Conservation (phyloP, 2,329 filamentous ascomycete species). For the Sclerotiophoma versabilis region DNA sequence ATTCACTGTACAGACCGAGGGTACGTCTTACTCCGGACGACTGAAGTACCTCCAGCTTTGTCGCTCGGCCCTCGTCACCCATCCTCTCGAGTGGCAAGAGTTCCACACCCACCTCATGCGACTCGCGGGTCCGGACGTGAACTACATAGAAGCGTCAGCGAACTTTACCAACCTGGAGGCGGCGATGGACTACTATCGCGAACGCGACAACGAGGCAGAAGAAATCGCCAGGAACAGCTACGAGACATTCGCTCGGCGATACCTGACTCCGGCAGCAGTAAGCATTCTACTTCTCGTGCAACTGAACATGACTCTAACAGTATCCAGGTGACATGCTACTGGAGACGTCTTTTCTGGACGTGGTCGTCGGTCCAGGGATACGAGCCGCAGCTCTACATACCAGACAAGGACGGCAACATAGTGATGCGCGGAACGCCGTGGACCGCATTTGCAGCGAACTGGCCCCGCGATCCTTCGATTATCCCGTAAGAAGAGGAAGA, state of each 20-base stretch:
- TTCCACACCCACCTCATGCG: conserved; percentile 45
- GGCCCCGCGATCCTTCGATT: conserved; percentile 39
- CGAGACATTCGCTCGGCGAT: conserved; percentile 40
- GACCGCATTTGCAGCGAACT: conserved; percentile 46
- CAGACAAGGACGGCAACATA: conserved; percentile 33
- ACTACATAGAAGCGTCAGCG: conserved; percentile 43
- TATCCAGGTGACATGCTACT: conserved; percentile 41
- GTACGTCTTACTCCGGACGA: conserved; percentile 61
- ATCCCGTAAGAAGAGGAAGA: conserved; percentile 24
- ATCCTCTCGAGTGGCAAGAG: conserved; percentile 45
- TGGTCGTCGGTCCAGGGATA: conserved; percentile 43
- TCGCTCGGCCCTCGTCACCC: conserved; percentile 42
- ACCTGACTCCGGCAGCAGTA: conserved; percentile 43
- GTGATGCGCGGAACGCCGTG: conserved; percentile 43
- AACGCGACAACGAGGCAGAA: conserved; percentile 40
- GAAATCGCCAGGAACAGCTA: conserved; percentile 41
- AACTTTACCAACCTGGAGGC: conserved; percentile 43
- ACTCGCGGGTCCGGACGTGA: conserved; percentile 39
- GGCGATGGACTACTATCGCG: conserved; percentile 42
- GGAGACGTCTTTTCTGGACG: conserved; percentile 41
- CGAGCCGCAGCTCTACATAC: conserved; percentile 36
- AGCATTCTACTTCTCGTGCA: background rate
- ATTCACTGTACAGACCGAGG: conserved; percentile 62
- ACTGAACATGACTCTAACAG: background rate
- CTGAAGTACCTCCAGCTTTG: conserved; percentile 63